Evolutionary conservation across 805 yeast genomes (phyloP), one percentile per base, ranked within the genome.

Genomic region (Nadsonia fulvescens): DNA sequence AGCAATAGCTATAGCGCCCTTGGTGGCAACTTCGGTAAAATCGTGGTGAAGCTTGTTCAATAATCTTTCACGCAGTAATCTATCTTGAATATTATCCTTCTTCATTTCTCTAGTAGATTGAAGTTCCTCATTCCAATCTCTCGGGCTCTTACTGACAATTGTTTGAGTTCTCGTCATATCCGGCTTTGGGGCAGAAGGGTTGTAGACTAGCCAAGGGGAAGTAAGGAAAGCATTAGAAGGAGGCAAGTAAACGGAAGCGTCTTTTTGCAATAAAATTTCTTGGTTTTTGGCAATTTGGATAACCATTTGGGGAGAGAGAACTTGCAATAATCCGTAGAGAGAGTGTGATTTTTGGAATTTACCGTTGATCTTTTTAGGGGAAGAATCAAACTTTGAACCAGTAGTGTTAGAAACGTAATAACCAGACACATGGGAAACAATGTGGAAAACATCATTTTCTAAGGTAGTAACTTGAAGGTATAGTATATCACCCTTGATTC

Each of bases 111-210:
- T 66, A 24, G 79, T 61, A 3, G 79, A 61, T 55, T 89, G 96
- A 43, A 70, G 70, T 39, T 89, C 95, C 37, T 76, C 93, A 47
- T 82, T 82, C 77, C 91, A 83, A 40, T 86, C 93, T 40, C 72
- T 72, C 21, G 54, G 49, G 35, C 65, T 63, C 22, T 50, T 40
- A 22, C 70, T 51, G 25, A 56, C 55, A 34, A 50, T 64, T 27
- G 60, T 53, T 51, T 76, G 89, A 17, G 70, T 48, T 36, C 72
- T 58, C 13, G 70, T 63, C 25, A 63, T 41, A 41, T 78, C 91
- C 4, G 81, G 66, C 4, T 31, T 30, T 20, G 40, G 42, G n/a
- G 42, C 30, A 21, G 47, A 36, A 11, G 51, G 36, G 9, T 32
- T 20, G 11, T 25, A 30, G n/a, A 66, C 69, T 12, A 77, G 47